A percentile compares a stretch with the other conserved stretches of the same genome.
Conservation (phyloP, 352 stramenopile species). For the Phytophthora macrochlamydospora region DNA sequence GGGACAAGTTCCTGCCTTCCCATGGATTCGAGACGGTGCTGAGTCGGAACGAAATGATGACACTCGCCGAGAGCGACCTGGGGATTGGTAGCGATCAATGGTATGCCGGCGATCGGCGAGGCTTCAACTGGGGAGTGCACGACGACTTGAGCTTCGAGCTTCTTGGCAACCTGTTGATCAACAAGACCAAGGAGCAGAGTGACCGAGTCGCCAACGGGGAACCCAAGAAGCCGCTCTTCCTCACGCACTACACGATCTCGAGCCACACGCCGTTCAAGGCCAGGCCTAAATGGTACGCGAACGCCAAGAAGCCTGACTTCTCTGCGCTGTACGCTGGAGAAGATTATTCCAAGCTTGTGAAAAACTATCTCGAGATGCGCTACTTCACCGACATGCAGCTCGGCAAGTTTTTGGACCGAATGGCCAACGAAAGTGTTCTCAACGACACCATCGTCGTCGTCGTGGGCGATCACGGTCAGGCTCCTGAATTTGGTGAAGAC, state of each 20-base stretch:
- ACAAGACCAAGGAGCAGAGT: slow-evolving; percentile 45
- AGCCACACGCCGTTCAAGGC: slow-evolving; percentile 50
- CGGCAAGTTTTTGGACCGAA: slow-evolving; percentile 57
- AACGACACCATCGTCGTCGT: slow-evolving; percentile 67
- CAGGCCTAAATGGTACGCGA: slow-evolving; percentile 43
- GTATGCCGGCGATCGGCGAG: slow-evolving; percentile 21
- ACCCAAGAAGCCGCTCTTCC: slow-evolving; percentile 48
- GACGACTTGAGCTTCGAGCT: slow-evolving; percentile 57
- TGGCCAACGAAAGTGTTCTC: slow-evolving; percentile 44
- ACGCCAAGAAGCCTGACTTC: slow-evolving; percentile 41
- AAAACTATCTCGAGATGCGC: slow-evolving; percentile 47
- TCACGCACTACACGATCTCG: slow-evolving; percentile 67
- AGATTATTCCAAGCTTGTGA: too few relatives aligned
- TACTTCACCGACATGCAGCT: slow-evolving; percentile 57
- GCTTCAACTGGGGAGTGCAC: slow-evolving; percentile 48
- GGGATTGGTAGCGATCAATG: slow-evolving; percentile 43
- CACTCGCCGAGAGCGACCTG: slow-evolving; percentile 35
- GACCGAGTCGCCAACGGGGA: slow-evolving; percentile 23
- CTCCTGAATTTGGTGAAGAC: slow-evolving; percentile 37
- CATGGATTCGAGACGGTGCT: slow-evolving; percentile 62
- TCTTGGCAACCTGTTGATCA: slow-evolving; percentile 52
- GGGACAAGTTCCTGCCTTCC: slow-evolving; percentile 46
- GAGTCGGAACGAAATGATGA: slow-evolving; percentile 45
- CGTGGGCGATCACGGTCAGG: slow-evolving; percentile 54
- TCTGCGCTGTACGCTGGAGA: too few relatives aligned